Percentiles rank a stretch among this genome's conserved stretches.
Conservation (phyloP, 768 basidiomycete genomes). For the Suillus paluster region DNA sequence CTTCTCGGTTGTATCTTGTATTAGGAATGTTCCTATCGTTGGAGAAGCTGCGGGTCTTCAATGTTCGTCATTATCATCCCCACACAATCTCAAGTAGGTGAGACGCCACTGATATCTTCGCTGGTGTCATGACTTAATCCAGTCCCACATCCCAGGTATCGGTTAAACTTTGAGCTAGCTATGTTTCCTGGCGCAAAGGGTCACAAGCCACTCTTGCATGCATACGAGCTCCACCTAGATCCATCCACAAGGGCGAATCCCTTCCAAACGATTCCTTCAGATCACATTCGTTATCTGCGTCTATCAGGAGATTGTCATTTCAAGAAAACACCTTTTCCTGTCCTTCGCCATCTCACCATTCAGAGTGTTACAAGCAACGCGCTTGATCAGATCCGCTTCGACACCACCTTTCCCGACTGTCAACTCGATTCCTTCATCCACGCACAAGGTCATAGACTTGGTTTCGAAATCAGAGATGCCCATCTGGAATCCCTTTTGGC, state of each 20-base stretch:
- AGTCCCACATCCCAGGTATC: slow-evolving; percentile 26
- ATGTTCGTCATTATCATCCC: slow-evolving; percentile 28
- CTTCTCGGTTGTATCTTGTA: slow-evolving; percentile 36
- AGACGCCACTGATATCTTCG: background rate
- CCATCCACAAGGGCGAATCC: slow-evolving; percentile 32
- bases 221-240: slow-evolving; percentile 39
- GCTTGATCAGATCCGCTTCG: slow-evolving; percentile 37
- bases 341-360: slow-evolving; percentile 31
- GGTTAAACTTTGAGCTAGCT: slow-evolving; percentile 40
- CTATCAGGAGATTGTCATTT: slow-evolving; percentile 40
- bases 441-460: slow-evolving; percentile 36
- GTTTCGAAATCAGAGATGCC: slow-evolving; percentile 40
- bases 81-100: slow-evolving; percentile 17
- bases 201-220: slow-evolving; percentile 16
- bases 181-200: slow-evolving; percentile 35
- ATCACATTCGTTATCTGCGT: slow-evolving; percentile 32
- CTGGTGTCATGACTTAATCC: slow-evolving; percentile 11
- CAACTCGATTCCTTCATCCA: slow-evolving; percentile 41
- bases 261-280: slow-evolving; percentile 34
- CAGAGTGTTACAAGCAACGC: slow-evolving; percentile 38
- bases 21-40: slow-evolving; percentile 34
- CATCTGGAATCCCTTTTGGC: slow-evolving; percentile 38
- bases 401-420: slow-evolving; percentile 30
- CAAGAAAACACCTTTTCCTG: slow-evolving; percentile 10
- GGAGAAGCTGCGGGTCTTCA: slow-evolving; percentile 39